Base-by-base conservation (phyloP, 306 rosid genomes). In the Pyrus betulifolia region DNA sequence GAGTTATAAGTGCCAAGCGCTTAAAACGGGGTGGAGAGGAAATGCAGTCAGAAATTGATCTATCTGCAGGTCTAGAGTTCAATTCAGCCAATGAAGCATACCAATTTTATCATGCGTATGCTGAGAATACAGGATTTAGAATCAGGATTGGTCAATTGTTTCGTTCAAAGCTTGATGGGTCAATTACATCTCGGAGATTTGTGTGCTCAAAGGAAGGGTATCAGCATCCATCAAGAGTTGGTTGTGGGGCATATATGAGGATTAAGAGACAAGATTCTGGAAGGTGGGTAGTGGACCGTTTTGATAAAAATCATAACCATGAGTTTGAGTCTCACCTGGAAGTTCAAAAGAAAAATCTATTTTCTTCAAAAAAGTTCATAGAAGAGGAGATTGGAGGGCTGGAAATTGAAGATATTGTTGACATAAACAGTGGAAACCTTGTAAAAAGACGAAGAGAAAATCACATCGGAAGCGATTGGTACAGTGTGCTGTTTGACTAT, bases 181-280 rank as follows among this genome's bases (percentile, higher is more conserved):
- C 81, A 63, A 84, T 95, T 65, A 89, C 96, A 63, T 95, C 98
- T 21, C 87, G 98, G 51, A 79, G 98, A 52, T 95, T 92, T 83
- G 98, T 95, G 84, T 95, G 98, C 84, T 87, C 97, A 40, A 92
- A 87, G 85, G 98, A 95, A 80, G 98, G 98, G 58, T 95, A 90
- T 86, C 98, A 90, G 79, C 97, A 92, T 81, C 98, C 97, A 70
- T 92, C 97, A 62, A 86, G 98, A 89, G 84, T 92, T 70, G 98
- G 98, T 66, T 95, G 98, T 86, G 93, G 88, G 74, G 93, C 96
- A 62, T 95, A 86, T 82, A 80, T 95, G 88, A 92, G 98, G 87
- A 88, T 95, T 74, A 92, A 95, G 88, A 87, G 89, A 77, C 92
- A 87, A 69, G 96, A 90, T 40, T 86, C 88, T 19, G 98, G 95